Percentiles rank a stretch among this genome's conserved stretches.
phyloP scores from a whole-genome alignment of 2,329 filamentous ascomycete genomes.

The Pseudogymnoascus sp. region DNA sequence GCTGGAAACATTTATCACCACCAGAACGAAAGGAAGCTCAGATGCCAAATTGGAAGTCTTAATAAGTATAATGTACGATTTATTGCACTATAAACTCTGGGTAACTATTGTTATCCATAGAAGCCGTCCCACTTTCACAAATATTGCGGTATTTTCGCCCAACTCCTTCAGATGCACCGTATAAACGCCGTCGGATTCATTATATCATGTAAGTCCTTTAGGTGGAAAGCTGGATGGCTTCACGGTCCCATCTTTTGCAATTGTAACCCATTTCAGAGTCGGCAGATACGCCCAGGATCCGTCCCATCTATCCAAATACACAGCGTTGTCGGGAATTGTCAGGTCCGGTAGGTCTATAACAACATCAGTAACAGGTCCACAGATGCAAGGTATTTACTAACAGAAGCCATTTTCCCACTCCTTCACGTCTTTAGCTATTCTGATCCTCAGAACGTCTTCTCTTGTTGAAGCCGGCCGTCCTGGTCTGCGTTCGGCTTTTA shows the following conservation, averaged over 20 bases:
- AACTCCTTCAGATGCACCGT: slow-evolving; percentile 5
- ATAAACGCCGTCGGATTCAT: slow-evolving; percentile 2
- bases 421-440: slow-evolving; percentile 60
- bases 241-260: slow-evolving; percentile 56
- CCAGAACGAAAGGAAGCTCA: neutral
- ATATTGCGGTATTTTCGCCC: slow-evolving; percentile 1
- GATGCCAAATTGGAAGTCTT: neutral
- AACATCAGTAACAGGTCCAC: neutral
- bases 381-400: slow-evolving; percentile 34
- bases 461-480: slow-evolving; percentile 70
- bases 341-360: slow-evolving; percentile 64
- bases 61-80: neutral
- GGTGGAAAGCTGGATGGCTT: slow-evolving; percentile 74
- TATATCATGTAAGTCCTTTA: slow-evolving; percentile 35
- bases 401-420: slow-evolving; percentile 81
- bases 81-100: neutral
- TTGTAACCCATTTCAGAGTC: slow-evolving; percentile 66
- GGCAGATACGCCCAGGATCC: slow-evolving; percentile 76
- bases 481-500: slow-evolving; percentile 63
- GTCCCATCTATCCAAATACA: slow-evolving; percentile 65
- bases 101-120: neutral
- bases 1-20: neutral
- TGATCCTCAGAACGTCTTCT: slow-evolving; percentile 69
- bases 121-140: neutral
- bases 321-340: slow-evolving; percentile 54